phyloP scores from a whole-genome alignment of 495 filamentous ascomycete genomes.

The Hyphodiscus hymeniophilus region DNA sequence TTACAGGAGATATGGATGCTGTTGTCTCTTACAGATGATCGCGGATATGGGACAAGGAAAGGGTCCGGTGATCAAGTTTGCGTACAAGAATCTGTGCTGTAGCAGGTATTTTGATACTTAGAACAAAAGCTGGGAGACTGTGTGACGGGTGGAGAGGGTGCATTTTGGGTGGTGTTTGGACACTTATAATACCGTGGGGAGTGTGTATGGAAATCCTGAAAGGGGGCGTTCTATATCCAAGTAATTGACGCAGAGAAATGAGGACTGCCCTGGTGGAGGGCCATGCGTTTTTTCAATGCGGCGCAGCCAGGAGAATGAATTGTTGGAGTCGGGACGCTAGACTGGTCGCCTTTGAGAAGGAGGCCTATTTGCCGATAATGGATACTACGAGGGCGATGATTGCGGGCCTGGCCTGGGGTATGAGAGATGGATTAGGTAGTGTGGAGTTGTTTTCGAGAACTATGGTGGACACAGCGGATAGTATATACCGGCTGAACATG shows the following conservation, averaged over 20 bases:
- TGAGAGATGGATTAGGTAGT: slow-evolving; percentile 65
- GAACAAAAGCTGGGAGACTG: slow-evolving; percentile 66
- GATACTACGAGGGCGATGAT: slow-evolving; percentile 55
- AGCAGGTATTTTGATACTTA: slow-evolving; percentile 63
- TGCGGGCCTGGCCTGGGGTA: slow-evolving; percentile 45
- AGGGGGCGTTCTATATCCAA: slow-evolving; percentile 73
- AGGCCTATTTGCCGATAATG: slow-evolving; percentile 62
- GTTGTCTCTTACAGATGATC: slow-evolving; percentile 53
- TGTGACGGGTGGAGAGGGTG: slow-evolving; percentile 51
- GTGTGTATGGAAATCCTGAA: slow-evolving; percentile 63
- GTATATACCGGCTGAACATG: slow-evolving; percentile 52
- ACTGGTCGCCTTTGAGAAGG: slow-evolving; percentile 66
- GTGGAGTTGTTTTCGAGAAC: slow-evolving; percentile 68
- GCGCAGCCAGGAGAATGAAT: slow-evolving; percentile 66
- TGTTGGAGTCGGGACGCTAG: slow-evolving; percentile 72
- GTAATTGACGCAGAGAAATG: slow-evolving; percentile 68
- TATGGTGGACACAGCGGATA: slow-evolving; percentile 47
- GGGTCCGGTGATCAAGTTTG: slow-evolving; percentile 55
- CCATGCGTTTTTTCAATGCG: slow-evolving; percentile 53
- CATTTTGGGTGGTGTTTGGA: slow-evolving; percentile 78
- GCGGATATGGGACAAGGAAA: slow-evolving; percentile 54
- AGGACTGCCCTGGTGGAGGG: slow-evolving; percentile 46
- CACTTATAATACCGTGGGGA: slow-evolving; percentile 72
- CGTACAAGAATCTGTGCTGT: slow-evolving; percentile 73
- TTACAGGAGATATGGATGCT: slow-evolving; percentile 46